Conservation (phyloP, 495 filamentous ascomycete genomes). For the Talaromyces nanjingensis region DNA sequence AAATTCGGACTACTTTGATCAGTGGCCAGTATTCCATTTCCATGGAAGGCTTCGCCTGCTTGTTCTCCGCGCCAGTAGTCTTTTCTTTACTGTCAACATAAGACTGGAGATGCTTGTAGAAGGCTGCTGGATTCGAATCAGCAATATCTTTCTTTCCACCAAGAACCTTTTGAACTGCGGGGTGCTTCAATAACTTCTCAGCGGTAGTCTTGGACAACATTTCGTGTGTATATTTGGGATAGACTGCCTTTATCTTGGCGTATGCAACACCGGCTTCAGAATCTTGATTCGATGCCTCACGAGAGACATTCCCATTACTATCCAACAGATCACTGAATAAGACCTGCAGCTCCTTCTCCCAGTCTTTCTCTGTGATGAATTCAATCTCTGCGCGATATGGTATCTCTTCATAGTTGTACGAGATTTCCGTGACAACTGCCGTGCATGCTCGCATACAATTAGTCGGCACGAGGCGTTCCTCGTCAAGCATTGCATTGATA, state of each 20-base stretch:
- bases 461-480: conserved; percentile 45
- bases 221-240: conserved; percentile 48
- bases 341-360: conserved; percentile 45
- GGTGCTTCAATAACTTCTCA: conserved; percentile 20
- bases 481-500: conserved; percentile 54
- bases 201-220: conserved; percentile 31
- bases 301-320: conserved; percentile 30
- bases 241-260: conserved; percentile 59
- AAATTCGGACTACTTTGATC: conserved; percentile 55
- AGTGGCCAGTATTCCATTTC: conserved; percentile 58
- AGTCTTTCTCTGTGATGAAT: conserved; percentile 51
- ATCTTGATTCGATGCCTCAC: conserved; percentile 36
- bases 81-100: conserved; percentile 51
- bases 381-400: conserved; percentile 57
- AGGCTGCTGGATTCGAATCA: conserved; percentile 24
- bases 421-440: conserved; percentile 58
- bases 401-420: conserved; percentile 48
- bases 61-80: conserved; percentile 16
- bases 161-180: conserved; percentile 34
- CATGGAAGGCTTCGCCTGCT: conserved; percentile 8
- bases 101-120: conserved; percentile 37
- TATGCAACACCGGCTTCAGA: conserved; percentile 52
- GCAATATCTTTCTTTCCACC: conserved; percentile 39
- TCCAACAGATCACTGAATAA: conserved; percentile 48
- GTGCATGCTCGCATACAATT: conserved; percentile 61